Conservation (phyloP, 202 grass and related monocot genomes). For the Carex sylvatica region DNA sequence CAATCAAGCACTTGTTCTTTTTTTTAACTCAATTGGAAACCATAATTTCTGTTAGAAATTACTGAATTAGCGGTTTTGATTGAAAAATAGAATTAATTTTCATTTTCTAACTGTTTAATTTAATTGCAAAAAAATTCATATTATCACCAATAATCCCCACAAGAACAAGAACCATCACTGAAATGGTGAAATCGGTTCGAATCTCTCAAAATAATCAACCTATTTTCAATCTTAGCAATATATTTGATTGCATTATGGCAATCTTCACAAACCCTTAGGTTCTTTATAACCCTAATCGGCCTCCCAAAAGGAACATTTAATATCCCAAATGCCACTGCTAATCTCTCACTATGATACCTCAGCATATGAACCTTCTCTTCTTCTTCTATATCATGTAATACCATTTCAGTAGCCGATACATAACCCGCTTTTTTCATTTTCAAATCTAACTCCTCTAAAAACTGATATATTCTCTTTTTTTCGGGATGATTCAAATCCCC, state of each 20-base stretch:
- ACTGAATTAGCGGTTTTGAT: not conserved
- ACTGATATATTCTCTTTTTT: constrained; percentile 78
- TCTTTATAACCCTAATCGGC: constrained; percentile 82
- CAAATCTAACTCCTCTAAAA: constrained; percentile 65
- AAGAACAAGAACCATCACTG: constrained; percentile 81
- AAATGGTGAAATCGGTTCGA: constrained; percentile 97
- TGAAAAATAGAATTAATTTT: no score
- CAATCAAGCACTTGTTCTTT: not conserved
- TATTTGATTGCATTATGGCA: constrained; percentile 92
- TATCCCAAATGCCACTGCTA: constrained; percentile 89
- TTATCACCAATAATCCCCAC: constrained; percentile 86
- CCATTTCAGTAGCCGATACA: constrained; percentile 74
- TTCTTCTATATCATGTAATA: constrained; percentile 96
- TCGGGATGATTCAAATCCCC: constrained; percentile 72
- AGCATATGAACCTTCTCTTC: constrained; percentile 95
- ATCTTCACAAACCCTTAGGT: constrained; percentile 67
- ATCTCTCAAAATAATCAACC: constrained; percentile 80
- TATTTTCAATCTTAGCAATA: constrained; percentile 72
- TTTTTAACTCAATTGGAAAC: not conserved
- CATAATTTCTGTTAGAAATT: not conserved
- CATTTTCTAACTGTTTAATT: no score
- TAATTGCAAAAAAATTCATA: no score
- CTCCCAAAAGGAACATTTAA: constrained; percentile 69
- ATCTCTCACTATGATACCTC: constrained; percentile 82
- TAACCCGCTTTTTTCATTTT: constrained; percentile 81